Evolutionary conservation across 1,284 basidiomycete genomes (phyloP).

Genomic region (Ceratobasidium sp.): DNA sequence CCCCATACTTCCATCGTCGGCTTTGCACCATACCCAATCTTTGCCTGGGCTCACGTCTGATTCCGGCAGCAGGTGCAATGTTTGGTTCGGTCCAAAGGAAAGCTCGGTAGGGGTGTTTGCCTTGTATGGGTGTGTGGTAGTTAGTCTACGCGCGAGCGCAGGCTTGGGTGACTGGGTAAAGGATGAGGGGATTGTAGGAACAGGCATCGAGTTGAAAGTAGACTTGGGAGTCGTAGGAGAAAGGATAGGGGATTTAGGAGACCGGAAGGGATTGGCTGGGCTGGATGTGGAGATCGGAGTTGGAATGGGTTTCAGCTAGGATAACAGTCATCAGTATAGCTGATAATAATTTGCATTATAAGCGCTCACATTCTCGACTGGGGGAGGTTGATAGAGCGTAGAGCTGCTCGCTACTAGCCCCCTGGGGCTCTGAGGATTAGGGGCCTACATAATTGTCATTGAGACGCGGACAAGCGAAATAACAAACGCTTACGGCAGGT

Average conservation of each 20-base stretch:
- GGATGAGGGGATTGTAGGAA: not conserved
- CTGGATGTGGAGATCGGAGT: not conserved
- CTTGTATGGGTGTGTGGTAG: not conserved
- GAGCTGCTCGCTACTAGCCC: not conserved
- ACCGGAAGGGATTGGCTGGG: not conserved
- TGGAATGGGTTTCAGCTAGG: not conserved
- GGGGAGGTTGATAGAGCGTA: not conserved
- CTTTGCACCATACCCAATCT: constrained; percentile 10
- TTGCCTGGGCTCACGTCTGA: not conserved
- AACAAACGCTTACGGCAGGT: not conserved
- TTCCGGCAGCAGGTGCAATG: not conserved
- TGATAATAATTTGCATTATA: no score
- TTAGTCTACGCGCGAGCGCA: not conserved
- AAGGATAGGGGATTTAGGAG: not conserved
- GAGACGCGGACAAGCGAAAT: not conserved
- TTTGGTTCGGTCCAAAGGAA: not conserved
- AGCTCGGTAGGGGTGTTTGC: not conserved
- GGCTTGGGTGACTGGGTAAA: not conserved
- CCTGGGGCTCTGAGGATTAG: not conserved
- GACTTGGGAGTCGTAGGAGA: not conserved
- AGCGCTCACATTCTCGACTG: not conserved
- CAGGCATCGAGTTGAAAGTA: not conserved
- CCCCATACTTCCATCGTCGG: not conserved
- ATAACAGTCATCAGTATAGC: not conserved
- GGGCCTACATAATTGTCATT: not conserved